These are phyloP conservation scores for Hypseocharis bilobata DNA, from an alignment of 441 rosid genomes.

Conservation along the genomic window DNA sequence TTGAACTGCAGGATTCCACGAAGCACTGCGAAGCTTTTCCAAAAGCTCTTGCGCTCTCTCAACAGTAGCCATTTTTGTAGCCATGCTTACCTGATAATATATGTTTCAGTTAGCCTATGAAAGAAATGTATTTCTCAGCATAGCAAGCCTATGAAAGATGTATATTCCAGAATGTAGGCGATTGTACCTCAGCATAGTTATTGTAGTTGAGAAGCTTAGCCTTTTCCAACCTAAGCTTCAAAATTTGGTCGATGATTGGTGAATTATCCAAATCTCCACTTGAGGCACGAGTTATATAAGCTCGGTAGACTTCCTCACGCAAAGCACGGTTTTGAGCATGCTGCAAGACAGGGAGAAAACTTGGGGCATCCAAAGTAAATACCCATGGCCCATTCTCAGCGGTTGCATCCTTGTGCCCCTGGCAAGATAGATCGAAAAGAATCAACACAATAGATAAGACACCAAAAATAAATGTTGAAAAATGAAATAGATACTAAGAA, in stretches of 20 bases:
- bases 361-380: conserved; percentile 68
- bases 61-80: conserved; percentile 86
- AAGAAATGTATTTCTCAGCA: conserved; percentile 5
- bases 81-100: conserved; percentile 70
- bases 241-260: conserved; percentile 54
- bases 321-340: conserved; percentile 67
- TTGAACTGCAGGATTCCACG: conserved; percentile 77
- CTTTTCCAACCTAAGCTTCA: conserved; percentile 69
- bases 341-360: conserved; percentile 71
- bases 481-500: conserved; percentile 8
- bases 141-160: neutral
- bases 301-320: conserved; percentile 77
- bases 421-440: conserved; percentile 16
- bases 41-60: conserved; percentile 70
- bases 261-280: conserved; percentile 70
- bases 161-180: neutral
- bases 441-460: neutral
- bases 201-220: conserved; percentile 69
- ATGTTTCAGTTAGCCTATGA: conserved; percentile 19
- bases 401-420: conserved; percentile 81
- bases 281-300: conserved; percentile 60
- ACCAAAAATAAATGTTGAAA: conserved; percentile 8
- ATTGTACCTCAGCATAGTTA: conserved; percentile 73
- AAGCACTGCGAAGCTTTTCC: conserved; percentile 72
- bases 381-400: conserved; percentile 84